Base-by-base conservation (phyloP, 768 basidiomycete genomes). In the Trametes meyenii region DNA sequence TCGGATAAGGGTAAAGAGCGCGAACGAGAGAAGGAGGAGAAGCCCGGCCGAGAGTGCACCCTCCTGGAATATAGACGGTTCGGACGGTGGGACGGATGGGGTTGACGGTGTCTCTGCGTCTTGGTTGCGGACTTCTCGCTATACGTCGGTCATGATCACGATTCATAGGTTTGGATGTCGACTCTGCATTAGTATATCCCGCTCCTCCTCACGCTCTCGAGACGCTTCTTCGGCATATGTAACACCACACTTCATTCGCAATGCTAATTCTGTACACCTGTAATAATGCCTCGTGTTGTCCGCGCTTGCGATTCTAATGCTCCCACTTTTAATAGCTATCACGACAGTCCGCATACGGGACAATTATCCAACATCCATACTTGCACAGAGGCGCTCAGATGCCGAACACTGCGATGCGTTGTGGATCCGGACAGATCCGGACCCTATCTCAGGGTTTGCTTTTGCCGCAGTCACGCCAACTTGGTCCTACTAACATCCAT, bases 81-180 rank as follows among this genome's bases (percentile, higher is more conserved):
- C 70, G 94, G 93, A 23, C 79, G 90, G 57, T 94, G 92, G 91
- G 93, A 95, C 78, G 93, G 92, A 0, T 95, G 93, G 93, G 70
- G 70, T 17, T 72, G 63, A 64, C 17, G 51, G 7, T 17, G 13
- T 14, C 21, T 42, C 16, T 1, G 19, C 3, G 40, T 17, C n/a
- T 5, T 26, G 13, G 50, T 39, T 16, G 16, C n/a, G 35, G 42
- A n/a, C 21, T 21, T 52, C 24, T 38, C 21, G 13, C 43, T 5
- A 12, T 16, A 33, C 36, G 49, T 19, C 21, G 35, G 24, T 51
- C 42, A 62, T 50, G 55, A 51, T 46, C 40, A 45, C 26, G 61
- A 24, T 46, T n/a, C 33, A 39, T 21, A 23, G 35, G 36, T 40
- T 42, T 53, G 59, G 51, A 60, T 54, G 46, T 60, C n/a, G n/a